Evolutionary conservation across 2,329 filamentous ascomycete species (phyloP).

Genomic region (Ophiostoma populinum): DNA sequence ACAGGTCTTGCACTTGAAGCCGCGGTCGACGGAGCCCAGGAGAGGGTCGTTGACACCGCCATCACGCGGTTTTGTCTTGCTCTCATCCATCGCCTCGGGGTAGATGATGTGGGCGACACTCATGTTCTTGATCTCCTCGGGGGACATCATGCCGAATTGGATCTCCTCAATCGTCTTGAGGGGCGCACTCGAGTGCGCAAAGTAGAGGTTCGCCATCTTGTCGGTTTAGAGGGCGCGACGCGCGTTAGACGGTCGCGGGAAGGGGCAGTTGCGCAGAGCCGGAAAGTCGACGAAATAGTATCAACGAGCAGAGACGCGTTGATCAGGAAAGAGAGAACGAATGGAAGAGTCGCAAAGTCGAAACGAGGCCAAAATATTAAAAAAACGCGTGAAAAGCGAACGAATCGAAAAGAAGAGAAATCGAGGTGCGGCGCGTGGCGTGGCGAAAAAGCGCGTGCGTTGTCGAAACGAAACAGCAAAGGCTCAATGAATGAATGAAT

Average conservation of each 20-base stretch:
- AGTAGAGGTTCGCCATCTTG: constrained; percentile 79
- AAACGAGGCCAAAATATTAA: neutral
- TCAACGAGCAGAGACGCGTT: constrained; percentile 1
- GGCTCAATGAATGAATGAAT: neutral
- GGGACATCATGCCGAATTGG: constrained; percentile 93
- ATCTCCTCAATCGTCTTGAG: constrained; percentile 98
- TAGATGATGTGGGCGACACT: constrained; percentile 92
- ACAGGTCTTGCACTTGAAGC: constrained; percentile 92
- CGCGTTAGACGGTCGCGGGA: neutral
- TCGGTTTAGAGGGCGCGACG: constrained; percentile 8
- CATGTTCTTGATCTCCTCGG: constrained; percentile 98
- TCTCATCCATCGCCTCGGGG: constrained; percentile 99
- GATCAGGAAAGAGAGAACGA: neutral
- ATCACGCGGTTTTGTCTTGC: constrained; percentile 74
- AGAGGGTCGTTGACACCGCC: constrained; percentile 90
- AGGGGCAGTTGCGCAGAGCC: too few relatives aligned
- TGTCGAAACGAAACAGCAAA: neutral
- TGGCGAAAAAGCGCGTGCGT: too few relatives aligned
- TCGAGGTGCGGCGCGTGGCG: neutral
- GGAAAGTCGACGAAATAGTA: neutral
- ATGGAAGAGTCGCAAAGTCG: neutral
- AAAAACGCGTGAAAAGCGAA: neutral
- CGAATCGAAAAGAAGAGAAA: neutral
- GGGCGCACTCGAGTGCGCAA: constrained; percentile 82
- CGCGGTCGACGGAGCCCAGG: constrained; percentile 88